A percentile compares a stretch with the other conserved stretches of the same genome.
Evolutionary conservation across 1,284 basidiomycete species (phyloP).

Genomic region (Cryptococcus floricola): DNA sequence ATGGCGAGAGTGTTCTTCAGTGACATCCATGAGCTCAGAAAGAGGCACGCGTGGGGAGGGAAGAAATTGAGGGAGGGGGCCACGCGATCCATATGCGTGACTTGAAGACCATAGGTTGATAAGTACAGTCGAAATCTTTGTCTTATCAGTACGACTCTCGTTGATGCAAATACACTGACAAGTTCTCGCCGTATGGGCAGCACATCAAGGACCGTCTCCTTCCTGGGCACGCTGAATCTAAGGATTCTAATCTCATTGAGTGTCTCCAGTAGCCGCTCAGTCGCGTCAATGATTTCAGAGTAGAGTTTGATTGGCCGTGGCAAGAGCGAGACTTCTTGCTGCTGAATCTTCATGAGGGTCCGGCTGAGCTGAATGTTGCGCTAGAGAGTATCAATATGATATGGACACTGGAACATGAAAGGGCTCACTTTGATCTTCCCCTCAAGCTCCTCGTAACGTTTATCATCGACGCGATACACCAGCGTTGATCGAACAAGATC

Average conservation of each 20-base stretch:
- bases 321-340: conserved; percentile 50
- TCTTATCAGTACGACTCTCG: background rate
- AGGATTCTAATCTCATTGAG: conserved; percentile 47
- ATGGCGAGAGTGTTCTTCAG: conserved; percentile 37
- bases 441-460: conserved; percentile 36
- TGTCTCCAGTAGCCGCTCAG: conserved; percentile 46
- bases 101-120: conserved; percentile 50
- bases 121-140: conserved; percentile 47
- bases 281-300: conserved; percentile 45
- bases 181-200: conserved; percentile 51
- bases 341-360: conserved; percentile 40
- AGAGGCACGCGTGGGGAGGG: conserved; percentile 49
- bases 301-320: conserved; percentile 51
- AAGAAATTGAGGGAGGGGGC: conserved; percentile 52
- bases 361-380: conserved; percentile 33
- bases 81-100: conserved; percentile 50
- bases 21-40: conserved; percentile 38
- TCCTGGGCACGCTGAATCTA: conserved; percentile 45
- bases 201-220: conserved; percentile 51
- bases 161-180: conserved; percentile 30
- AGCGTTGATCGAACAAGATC: conserved; percentile 42
- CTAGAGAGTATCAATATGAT: conserved; percentile 5
- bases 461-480: conserved; percentile 36
- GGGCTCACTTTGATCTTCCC: conserved; percentile 22
- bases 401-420: no score